A percentile compares a stretch with the other conserved stretches of the same genome.
phyloP scores from a whole-genome alignment of 2,329 filamentous ascomycete species.

The Pyricularia sp. region DNA sequence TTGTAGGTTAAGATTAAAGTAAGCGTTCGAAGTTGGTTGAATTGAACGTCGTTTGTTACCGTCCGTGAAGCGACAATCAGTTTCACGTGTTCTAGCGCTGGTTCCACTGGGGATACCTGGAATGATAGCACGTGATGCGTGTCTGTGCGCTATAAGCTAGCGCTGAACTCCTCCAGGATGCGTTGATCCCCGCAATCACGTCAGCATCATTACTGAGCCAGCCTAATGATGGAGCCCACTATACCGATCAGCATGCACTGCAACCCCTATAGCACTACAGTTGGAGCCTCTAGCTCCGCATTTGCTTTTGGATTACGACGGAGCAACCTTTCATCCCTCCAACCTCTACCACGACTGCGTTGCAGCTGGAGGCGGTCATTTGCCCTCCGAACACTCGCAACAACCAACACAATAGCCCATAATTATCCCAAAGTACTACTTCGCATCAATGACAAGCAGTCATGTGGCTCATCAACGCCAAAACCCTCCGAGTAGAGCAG shows the following conservation, averaged over 20 bases:
- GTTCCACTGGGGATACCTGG: not conserved
- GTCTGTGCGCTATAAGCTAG: not conserved
- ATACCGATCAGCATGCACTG: too few species aligned
- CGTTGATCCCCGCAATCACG: not conserved
- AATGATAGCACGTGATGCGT: not conserved
- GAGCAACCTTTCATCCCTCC: too few species aligned
- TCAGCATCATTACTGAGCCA: not conserved
- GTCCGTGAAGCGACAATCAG: not conserved
- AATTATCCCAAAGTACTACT: not conserved
- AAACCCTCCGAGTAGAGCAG: conserved; percentile 2
- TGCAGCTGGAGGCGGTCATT: too few species aligned
- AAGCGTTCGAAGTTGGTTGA: not conserved
- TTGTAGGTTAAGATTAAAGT: not conserved
- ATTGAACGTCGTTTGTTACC: not conserved
- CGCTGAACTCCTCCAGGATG: not conserved
- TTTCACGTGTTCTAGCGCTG: not conserved
- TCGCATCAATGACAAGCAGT: not conserved
- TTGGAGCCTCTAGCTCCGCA: too few species aligned
- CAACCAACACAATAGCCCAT: not conserved
- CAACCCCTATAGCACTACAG: too few species aligned
- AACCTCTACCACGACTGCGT: too few species aligned
- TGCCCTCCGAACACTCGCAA: too few species aligned
- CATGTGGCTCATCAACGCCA: conserved; percentile 5
- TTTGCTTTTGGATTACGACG: too few species aligned
- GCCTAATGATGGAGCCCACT: too few species aligned